These are phyloP conservation scores for Teratosphaeria epicoccoides DNA, from an alignment of 2,329 filamentous ascomycete species.

Conservation along the genomic window DNA sequence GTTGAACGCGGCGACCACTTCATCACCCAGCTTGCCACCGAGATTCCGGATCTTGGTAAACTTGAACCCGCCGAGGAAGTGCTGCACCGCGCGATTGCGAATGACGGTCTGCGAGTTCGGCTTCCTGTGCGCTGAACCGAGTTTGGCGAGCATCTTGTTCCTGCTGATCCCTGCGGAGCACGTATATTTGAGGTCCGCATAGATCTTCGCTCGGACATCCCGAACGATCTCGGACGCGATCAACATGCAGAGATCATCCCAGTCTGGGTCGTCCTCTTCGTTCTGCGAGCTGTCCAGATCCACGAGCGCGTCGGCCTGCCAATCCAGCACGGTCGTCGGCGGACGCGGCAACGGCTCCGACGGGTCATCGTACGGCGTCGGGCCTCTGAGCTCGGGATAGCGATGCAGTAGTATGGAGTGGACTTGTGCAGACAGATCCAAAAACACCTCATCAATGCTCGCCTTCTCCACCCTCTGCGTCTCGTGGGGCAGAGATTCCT, in stretches of 20 bases:
- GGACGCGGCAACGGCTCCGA: slow-evolving; percentile 61
- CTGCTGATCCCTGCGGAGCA: slow-evolving; percentile 80
- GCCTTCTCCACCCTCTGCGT: slow-evolving; percentile 80
- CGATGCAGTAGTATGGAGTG: slow-evolving; percentile 63
- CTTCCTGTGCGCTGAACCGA: slow-evolving; percentile 85
- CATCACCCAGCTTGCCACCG: slow-evolving; percentile 89
- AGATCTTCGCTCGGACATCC: slow-evolving; percentile 49
- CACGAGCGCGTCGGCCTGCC: slow-evolving; percentile 71
- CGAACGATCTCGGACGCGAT: slow-evolving; percentile 84
- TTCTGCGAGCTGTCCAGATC: slow-evolving; percentile 62
- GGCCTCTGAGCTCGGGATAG: slow-evolving; percentile 60
- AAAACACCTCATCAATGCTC: slow-evolving; percentile 87
- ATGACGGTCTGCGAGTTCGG: slow-evolving; percentile 93
- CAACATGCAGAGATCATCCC: slow-evolving; percentile 84
- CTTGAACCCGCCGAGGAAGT: slow-evolving; percentile 76
- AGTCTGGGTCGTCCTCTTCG: slow-evolving; percentile 77
- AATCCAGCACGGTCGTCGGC: slow-evolving; percentile 63
- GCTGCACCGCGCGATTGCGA: slow-evolving; percentile 66
- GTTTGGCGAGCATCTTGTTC: slow-evolving; percentile 93
- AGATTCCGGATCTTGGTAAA: slow-evolving; percentile 91
- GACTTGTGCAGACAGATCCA: slow-evolving; percentile 80
- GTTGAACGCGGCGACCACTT: slow-evolving; percentile 67
- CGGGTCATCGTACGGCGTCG: slow-evolving; percentile 61
- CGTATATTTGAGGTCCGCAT: slow-evolving; percentile 67
- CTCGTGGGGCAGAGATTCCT: slow-evolving; percentile 54